These are phyloP conservation scores for Tolypocladium paradoxum DNA, from an alignment of 2,329 filamentous ascomycete species.

Conservation along the genomic window DNA sequence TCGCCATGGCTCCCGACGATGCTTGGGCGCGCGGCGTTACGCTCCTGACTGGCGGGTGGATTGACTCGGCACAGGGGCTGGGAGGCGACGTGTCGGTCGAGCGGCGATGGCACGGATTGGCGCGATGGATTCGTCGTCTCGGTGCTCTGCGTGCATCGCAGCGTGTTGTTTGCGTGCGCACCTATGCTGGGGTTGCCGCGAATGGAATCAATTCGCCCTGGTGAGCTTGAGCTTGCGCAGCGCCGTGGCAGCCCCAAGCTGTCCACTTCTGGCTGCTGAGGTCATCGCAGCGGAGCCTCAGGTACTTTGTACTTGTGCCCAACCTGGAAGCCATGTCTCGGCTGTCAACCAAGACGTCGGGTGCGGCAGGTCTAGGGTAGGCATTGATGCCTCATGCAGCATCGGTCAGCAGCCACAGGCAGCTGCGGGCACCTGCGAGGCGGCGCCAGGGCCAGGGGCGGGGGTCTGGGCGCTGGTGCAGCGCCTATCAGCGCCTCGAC, in stretches of 20 bases:
- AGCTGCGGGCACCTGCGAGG: no score
- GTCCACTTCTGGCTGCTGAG: constrained; percentile 2
- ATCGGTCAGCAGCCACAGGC: no score
- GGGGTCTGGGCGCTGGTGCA: neutral
- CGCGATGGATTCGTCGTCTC: neutral
- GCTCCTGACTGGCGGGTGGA: neutral
- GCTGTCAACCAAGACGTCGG: neutral
- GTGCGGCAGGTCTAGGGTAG: neutral
- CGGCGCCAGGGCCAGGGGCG: neutral
- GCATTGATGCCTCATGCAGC: no score
- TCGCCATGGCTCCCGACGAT: constrained; percentile 16
- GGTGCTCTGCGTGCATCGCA: neutral
- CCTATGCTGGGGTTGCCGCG: neutral
- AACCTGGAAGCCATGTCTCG: neutral
- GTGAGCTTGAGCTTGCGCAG: neutral
- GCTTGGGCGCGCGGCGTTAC: neutral
- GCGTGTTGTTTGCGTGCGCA: neutral
- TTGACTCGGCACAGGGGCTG: neutral
- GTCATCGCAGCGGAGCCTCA: neutral
- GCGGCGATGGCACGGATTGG: neutral
- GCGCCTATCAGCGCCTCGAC: neutral
- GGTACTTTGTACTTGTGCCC: no score
- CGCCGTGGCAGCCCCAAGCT: neutral
- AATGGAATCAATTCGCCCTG: neutral
- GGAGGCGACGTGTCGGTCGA: neutral